phyloP scores from a whole-genome alignment of 805 yeast genomes.

The Nakazawaea populi region DNA sequence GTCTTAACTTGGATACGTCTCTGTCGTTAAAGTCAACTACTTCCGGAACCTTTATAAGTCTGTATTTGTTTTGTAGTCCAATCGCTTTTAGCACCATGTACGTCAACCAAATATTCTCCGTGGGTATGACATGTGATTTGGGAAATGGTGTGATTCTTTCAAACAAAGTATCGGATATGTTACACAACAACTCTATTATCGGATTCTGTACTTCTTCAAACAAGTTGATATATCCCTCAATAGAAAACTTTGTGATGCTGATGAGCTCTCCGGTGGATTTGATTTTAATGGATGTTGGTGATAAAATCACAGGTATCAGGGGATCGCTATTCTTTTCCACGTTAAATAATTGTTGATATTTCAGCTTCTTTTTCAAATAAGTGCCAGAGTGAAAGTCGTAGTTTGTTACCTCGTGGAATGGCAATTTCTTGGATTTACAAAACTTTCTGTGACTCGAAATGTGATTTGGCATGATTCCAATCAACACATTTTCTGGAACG shows the following conservation, averaged over 20 bases:
- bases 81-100: background rate
- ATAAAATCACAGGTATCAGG: slow-evolving; percentile 2
- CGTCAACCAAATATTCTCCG: slow-evolving; percentile 1
- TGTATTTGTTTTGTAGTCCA: background rate
- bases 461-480: slow-evolving; percentile 3
- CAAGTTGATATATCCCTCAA: slow-evolving; percentile 1
- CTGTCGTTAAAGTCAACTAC: background rate
- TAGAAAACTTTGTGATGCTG: background rate
- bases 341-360: background rate
- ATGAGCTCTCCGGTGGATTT: background rate
- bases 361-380: background rate
- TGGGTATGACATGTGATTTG: background rate
- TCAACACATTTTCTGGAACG: background rate
- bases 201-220: slow-evolving; percentile 2
- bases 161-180: background rate
- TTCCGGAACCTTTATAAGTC: slow-evolving; percentile 2
- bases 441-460: background rate
- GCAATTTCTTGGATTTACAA: background rate
- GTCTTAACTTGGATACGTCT: slow-evolving; percentile 8
- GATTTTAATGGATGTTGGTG: background rate
- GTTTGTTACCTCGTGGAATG: background rate
- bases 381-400: slow-evolving; percentile 2
- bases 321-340: background rate
- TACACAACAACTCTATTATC: background rate
- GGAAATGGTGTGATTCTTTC: background rate